Evolutionary conservation across 2,329 filamentous ascomycete species (phyloP).

Genomic region (Neofusicoccum laricinum): DNA sequence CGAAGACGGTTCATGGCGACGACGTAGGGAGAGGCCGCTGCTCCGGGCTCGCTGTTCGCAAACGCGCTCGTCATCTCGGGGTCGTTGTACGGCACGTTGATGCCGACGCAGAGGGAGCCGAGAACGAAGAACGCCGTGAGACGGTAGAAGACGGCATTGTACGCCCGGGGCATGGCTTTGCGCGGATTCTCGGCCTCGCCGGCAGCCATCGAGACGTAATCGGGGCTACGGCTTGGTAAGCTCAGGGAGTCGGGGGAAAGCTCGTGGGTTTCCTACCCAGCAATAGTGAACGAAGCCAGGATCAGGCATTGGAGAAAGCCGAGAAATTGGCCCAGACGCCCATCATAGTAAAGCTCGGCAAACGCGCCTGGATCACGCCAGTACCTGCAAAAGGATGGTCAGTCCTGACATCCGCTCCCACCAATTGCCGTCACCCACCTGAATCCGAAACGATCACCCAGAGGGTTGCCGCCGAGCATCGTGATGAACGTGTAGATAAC

Average conservation of each 20-base stretch:
- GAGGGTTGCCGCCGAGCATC: slow-evolving; percentile 79
- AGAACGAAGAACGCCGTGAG: slow-evolving; percentile 68
- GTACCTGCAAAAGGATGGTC: slow-evolving; percentile 64
- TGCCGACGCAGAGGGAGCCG: slow-evolving; percentile 69
- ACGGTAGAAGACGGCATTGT: slow-evolving; percentile 71
- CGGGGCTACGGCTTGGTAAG: slow-evolving; percentile 41
- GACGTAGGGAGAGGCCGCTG: slow-evolving; percentile 59
- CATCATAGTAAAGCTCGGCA: slow-evolving; percentile 61
- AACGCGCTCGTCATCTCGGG: slow-evolving; percentile 60
- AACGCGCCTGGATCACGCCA: slow-evolving; percentile 70
- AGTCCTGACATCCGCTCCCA: slow-evolving; percentile 24
- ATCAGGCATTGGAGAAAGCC: slow-evolving; percentile 76
- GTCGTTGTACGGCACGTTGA: slow-evolving; percentile 67
- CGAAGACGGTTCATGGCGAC: slow-evolving; percentile 45
- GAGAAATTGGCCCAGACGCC: slow-evolving; percentile 66
- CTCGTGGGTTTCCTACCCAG: slow-evolving; percentile 51
- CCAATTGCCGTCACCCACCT: slow-evolving; percentile 60
- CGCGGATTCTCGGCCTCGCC: slow-evolving; percentile 72
- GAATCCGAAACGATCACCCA: slow-evolving; percentile 70
- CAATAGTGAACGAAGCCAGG: slow-evolving; percentile 65
- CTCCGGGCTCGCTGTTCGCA: slow-evolving; percentile 56
- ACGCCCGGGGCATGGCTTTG: slow-evolving; percentile 70
- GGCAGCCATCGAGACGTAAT: slow-evolving; percentile 75
- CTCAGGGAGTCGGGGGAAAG: slow-evolving; percentile 57
- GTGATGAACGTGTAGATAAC: slow-evolving; percentile 74